Base-by-base conservation (phyloP, 2,329 filamentous ascomycete genomes). In the Aspergillus hiratsukae region DNA sequence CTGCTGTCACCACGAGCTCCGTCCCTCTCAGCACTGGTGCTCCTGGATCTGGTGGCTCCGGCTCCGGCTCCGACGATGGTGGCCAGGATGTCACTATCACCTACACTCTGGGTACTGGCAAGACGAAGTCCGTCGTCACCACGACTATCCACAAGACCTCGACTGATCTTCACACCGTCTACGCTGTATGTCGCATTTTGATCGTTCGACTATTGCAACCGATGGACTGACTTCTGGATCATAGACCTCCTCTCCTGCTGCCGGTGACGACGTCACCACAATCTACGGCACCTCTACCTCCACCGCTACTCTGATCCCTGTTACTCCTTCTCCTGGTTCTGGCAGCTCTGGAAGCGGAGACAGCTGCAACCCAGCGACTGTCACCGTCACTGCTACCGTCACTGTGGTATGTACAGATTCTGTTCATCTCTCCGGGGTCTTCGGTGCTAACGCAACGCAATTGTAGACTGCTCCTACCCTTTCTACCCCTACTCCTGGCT, bases 101-200 rank as follows among this genome's bases (percentile, higher is more conserved):
- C 49, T 76, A 76, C 68, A 76, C 74, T n/a, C 52, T 73, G 31
- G 71, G 70, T 37, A 61, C 69, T 48, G 73, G 73, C 43, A 64
- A 65, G 23, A 68, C 70, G 4, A 69, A 67, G 49, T 67, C 64
- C 28, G 67, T 75, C 31, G 64, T 76, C 19, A 76, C 73, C 27
- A 75, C 67, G 48, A 75, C 73, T 43, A 43, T 43, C 40, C 40
- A 43, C 40, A 64, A 60, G 54, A 75, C 72, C 48, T 60, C 62
- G 31, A 73, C 70, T 46, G 51, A 63, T 17, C 50, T 63, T 28
- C 53, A 66, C 55, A 69, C 68, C 25, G 62, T 67, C 54, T 66
- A 59, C 54, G 64, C 61, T 28, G 68, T 70, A 65, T 58, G 66
- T 63, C 23, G 9, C 8, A 14, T n/a, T n/a, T 21, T 21, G 40